A percentile compares a stretch with the other conserved stretches of the same genome.
phyloP scores from a whole-genome alignment of 805 yeast genomes.

The Wickerhamomyces pijperi region DNA sequence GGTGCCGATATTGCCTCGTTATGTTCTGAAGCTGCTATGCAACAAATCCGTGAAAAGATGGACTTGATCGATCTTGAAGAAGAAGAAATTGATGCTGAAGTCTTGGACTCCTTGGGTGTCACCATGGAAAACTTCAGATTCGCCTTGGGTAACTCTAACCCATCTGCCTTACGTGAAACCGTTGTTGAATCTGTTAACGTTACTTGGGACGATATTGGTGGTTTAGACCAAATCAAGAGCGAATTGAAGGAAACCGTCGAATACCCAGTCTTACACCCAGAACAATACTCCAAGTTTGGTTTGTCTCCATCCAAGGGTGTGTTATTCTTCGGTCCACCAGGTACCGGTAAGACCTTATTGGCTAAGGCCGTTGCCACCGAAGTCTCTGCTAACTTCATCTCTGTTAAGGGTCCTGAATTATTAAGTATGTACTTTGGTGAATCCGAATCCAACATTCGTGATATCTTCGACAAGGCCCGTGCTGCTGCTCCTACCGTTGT shows the following conservation, averaged over 20 bases:
- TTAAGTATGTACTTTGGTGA: slow-evolving; percentile 99
- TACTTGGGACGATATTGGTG: slow-evolving; percentile 99
- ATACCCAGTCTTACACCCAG: slow-evolving; percentile 98
- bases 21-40: slow-evolving; percentile 99
- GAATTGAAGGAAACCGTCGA: slow-evolving; percentile 98
- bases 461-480: slow-evolving; percentile 95
- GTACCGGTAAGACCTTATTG: slow-evolving; percentile 97
- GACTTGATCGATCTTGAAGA: slow-evolving; percentile 92
- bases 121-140: slow-evolving; percentile 98
- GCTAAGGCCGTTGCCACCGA: slow-evolving; percentile 99
- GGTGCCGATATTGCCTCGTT: slow-evolving; percentile 98
- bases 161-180: slow-evolving; percentile 98
- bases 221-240: slow-evolving; percentile 88
- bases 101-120: slow-evolving; percentile 90
- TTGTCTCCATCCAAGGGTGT: slow-evolving; percentile 98
- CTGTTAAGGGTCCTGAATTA: slow-evolving; percentile 94
- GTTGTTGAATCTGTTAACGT: slow-evolving; percentile 98
- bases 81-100: slow-evolving; percentile 95
- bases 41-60: slow-evolving; percentile 99
- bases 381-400: slow-evolving; percentile 94
- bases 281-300: slow-evolving; percentile 96
- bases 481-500: slow-evolving; percentile 99
- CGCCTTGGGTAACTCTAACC: slow-evolving; percentile 95
- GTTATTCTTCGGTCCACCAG: slow-evolving; percentile 98
- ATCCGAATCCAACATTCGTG: slow-evolving; percentile 94